Evolutionary conservation across 176 grass and related monocot genomes (phyloP), one percentile per base, ranked within the genome.

Genomic region (Coix lacrymajobi): DNA sequence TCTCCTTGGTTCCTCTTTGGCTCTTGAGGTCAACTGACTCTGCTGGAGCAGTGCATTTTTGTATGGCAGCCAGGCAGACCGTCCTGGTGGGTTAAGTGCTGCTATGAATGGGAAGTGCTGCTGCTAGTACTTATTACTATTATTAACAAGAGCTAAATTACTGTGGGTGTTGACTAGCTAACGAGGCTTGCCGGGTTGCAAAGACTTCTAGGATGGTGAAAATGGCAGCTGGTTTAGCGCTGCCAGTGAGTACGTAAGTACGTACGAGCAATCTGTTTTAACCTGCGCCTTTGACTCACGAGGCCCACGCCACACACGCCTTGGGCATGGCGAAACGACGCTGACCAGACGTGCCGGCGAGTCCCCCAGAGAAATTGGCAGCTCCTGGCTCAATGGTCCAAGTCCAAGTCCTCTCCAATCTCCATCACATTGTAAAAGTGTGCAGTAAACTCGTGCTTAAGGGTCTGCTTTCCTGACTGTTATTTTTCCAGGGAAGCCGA

Each of bases 201-300:
- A 22, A 22, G 0, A 28, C 67, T 37, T n/a, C 24, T 28, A 25
- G 38, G 65, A 20, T 8, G 73, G 79, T 82, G 83, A 58, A 78
- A 72, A 73, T 39, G 66, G 73, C 79, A 82, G 83, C 83, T 82
- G 57, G 34, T 86, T 90, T 45, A 66, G 66, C 88, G 83, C 78
- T 89, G 78, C 56, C 69, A 57, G 54, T 1, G 9, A 25, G 46
- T 24, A n/a, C 46, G n/a, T n/a, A n/a, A n/a, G n/a, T 0, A 40
- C 5, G 39, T 40, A 43, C 41, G 77, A 15, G 16, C 56, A 37
- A 28, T 77, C 80, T 75, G 20, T 84, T 81, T 82, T 78, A 77
- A 29, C 66, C 10, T 19, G 15, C 3, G n/a, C 5, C 25, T 85
- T 90, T 90, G 76, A 85, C 82, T 54, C 46, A 11, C 65, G 43